A percentile compares a stretch with the other conserved stretches of the same genome.
These are phyloP conservation scores for Prosopis cineraria DNA, from an alignment of 306 rosid genomes.

Conservation along the genomic window DNA sequence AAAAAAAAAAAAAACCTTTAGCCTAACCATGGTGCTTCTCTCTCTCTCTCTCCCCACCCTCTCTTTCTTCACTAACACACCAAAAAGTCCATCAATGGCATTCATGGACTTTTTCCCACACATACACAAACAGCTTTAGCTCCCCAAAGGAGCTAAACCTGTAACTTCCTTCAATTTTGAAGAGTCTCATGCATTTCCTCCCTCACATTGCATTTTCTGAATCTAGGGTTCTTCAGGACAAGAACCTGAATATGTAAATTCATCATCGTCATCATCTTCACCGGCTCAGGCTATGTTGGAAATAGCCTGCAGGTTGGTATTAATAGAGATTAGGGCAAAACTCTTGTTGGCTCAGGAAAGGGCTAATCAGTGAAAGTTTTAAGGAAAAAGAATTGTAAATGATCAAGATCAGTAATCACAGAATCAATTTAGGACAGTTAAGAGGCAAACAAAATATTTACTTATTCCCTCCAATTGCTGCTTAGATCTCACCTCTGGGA, in stretches of 20 bases:
- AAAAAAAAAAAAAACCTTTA: slow-evolving; percentile 48
- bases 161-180: slow-evolving; percentile 50
- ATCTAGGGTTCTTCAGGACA: slow-evolving; percentile 51
- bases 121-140: slow-evolving; percentile 41
- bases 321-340: slow-evolving; percentile 32
- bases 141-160: slow-evolving; percentile 61
- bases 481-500: slow-evolving; percentile 48
- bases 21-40: slow-evolving; percentile 96
- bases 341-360: slow-evolving; percentile 48
- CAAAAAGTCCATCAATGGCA: slow-evolving; percentile 46
- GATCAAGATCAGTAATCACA: slow-evolving; percentile 37
- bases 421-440: slow-evolving; percentile 39
- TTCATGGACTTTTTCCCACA: slow-evolving; percentile 44
- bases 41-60: slow-evolving; percentile 43
- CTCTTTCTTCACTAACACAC: slow-evolving; percentile 58
- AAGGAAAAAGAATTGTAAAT: slow-evolving; percentile 56
- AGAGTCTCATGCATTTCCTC: slow-evolving; percentile 65
- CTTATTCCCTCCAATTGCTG: slow-evolving; percentile 52
- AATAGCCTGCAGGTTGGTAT: slow-evolving; percentile 62
- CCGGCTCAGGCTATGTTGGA: slow-evolving; percentile 68
- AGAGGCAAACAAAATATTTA: slow-evolving; percentile 34
- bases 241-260: slow-evolving; percentile 45
- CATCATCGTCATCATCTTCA: neutral
- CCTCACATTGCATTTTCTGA: slow-evolving; percentile 19
- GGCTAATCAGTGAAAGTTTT: slow-evolving; percentile 50